Percentiles rank a stretch among this genome's conserved stretches.
These are phyloP conservation scores for Coriaria nepalensis DNA, from an alignment of 306 rosid genomes.

Conservation along the genomic window DNA sequence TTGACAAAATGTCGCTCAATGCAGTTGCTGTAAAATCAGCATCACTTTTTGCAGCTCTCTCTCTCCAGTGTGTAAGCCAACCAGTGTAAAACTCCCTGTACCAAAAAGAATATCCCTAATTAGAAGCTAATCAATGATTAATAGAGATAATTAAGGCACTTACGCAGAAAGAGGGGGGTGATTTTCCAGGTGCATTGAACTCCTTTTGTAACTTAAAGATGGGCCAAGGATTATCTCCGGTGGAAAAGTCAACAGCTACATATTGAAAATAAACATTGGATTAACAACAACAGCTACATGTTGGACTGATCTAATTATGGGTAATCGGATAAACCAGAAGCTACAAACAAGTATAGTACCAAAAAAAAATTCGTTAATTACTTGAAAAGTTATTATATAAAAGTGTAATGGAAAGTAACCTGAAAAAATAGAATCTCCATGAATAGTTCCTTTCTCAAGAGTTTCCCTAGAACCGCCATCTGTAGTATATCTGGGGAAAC, in stretches of 20 bases:
- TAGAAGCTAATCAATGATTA: conserved; percentile 8
- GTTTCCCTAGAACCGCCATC: conserved; percentile 82
- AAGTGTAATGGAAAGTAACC: conserved; percentile 29
- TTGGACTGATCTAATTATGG: background rate
- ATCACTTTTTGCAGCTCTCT: conserved; percentile 46
- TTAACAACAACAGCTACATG: background rate
- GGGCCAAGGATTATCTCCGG: conserved; percentile 85
- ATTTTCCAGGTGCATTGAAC: conserved; percentile 82
- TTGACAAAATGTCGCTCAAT: conserved; percentile 53
- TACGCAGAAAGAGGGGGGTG: conserved; percentile 92
- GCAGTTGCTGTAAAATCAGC: conserved; percentile 66
- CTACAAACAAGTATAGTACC: background rate
- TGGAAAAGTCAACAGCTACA: conserved; percentile 80
- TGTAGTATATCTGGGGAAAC: conserved; percentile 63
- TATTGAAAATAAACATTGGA: background rate
- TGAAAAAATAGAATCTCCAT: conserved; percentile 62
- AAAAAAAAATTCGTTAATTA: no score
- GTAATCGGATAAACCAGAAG: background rate
- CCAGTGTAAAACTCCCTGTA: conserved; percentile 93
- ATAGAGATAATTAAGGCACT: conserved; percentile 23
- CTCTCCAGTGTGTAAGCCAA: conserved; percentile 99
- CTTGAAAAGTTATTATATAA: conserved; percentile 1
- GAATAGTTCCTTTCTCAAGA: conserved; percentile 81
- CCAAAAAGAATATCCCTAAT: conserved; percentile 23
- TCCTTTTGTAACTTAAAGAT: conserved; percentile 78